These are phyloP conservation scores for Physcomitrium patens DNA, from an alignment of 225 moss, liverwort and hornwort genomes.

Conservation along the genomic window DNA sequence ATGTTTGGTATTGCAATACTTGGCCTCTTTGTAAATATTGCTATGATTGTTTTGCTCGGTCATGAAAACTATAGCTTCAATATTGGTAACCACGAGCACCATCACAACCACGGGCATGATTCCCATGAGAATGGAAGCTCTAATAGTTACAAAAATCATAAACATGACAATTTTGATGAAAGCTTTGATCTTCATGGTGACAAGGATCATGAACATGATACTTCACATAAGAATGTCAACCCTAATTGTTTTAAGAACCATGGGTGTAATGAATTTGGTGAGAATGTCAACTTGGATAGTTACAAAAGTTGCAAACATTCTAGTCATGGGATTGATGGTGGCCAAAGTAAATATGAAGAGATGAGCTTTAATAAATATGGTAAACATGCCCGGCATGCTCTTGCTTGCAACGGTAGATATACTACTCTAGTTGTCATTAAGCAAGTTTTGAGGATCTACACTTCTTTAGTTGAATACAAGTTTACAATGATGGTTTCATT, in stretches of 20 bases:
- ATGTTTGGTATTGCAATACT: slow-evolving; percentile 78
- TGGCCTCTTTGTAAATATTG: slow-evolving; percentile 70
- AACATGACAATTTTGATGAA: not conserved
- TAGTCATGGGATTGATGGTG: accelerated
- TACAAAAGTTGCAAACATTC: not conserved
- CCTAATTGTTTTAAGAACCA: too few species aligned
- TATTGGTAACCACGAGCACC: slow-evolving; percentile 1
- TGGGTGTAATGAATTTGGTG: too few species aligned
- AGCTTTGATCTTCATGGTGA: accelerated
- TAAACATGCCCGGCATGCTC: slow-evolving; percentile 39
- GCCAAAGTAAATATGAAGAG: slow-evolving; percentile 21
- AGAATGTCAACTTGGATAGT: too few species aligned
- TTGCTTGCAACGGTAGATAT: slow-evolving; percentile 31
- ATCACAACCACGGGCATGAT: slow-evolving; percentile 26
- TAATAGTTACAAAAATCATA: not conserved
- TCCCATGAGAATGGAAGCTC: not conserved
- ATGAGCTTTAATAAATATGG: slow-evolving; percentile 32
- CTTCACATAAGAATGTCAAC: too few species aligned
- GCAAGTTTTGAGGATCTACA: not conserved
- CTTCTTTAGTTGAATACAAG: too few species aligned
- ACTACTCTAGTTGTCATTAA: not conserved
- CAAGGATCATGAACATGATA: not conserved
- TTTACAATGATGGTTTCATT: too few species aligned
- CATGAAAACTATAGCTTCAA: slow-evolving; percentile 25
- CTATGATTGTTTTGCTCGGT: slow-evolving; percentile 73